Base-by-base conservation (phyloP, 1,284 basidiomycete genomes). In the Anthracocystis walkeri region DNA sequence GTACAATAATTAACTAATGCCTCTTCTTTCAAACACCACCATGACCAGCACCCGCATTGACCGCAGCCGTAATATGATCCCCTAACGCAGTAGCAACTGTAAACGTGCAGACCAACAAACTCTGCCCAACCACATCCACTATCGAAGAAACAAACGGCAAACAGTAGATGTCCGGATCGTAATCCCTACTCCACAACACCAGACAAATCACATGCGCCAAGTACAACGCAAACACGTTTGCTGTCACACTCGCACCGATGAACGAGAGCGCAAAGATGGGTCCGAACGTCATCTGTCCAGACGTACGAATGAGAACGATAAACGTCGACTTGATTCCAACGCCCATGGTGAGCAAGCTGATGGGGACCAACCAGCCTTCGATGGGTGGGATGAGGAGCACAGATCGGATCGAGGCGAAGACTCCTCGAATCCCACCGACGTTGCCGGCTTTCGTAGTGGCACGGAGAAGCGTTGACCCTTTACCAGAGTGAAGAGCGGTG, bases 81-180 rank as follows among this genome's bases (percentile, higher is more conserved):
- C 87, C 86, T 55, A 84, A 58, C 8, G 61, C 61, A 5, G 83
- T 85, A 18, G 87, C 87, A 12, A 87, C 60, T 51, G 87, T 84
- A 74, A 86, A 89, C n/a, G 86, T 86, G 42, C 85, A 51, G 4
- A 86, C 85, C 38, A 98, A 90, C 20, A 97, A 86, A 10, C 92
- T 85, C 85, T 97, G 95, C 8, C 94, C 94, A n/a, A 93, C 86
- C 51, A 97, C 90, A 85, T 99, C 96, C 86, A 97, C 91, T 40
- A 94, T 84, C 0, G 94, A 92, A 1, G 93, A 94, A 75, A 97
- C 93, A 41, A 96, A 90, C 2, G 96, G 96, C 20, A 98, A 87
- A 2, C 94, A 94, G 85, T 97, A 97, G 86, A 92, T 92, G 51
- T 85, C 84, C 12, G 96, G 96, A 84, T 98, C 96, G 51, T 92